Conservation (phyloP, 192 early-diverging fungal species). For the Cetraspora pellucida region DNA sequence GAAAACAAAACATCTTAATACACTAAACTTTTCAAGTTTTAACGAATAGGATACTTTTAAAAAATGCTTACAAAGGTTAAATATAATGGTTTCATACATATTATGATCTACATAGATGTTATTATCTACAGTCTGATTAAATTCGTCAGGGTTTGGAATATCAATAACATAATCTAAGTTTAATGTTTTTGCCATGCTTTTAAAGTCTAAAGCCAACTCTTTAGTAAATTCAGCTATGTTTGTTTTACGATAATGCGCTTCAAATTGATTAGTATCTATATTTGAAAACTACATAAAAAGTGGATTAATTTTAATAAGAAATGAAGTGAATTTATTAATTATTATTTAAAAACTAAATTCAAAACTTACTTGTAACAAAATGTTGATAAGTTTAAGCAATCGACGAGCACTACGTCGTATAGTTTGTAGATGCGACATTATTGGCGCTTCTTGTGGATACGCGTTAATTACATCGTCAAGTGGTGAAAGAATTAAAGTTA, state of each 20-base stretch:
- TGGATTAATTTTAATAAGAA: background rate
- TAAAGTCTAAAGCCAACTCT: conserved; percentile 58
- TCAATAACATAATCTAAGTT: conserved; percentile 46
- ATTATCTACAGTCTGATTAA: background rate
- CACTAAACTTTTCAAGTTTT: background rate
- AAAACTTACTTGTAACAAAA: conserved; percentile 51
- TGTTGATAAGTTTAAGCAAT: too few relatives aligned
- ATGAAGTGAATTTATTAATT: too few relatives aligned
- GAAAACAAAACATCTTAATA: too few relatives aligned
- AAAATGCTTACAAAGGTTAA: conserved; percentile 28
- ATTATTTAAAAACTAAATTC: too few relatives aligned
- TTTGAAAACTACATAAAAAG: conserved; percentile 5
- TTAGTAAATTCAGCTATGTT: too few relatives aligned
- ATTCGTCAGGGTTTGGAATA: conserved; percentile 18
- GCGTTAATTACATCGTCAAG: too few relatives aligned
- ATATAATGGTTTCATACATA: too few relatives aligned
- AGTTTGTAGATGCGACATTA: too few relatives aligned
- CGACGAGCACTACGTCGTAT: too few relatives aligned
- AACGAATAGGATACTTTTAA: background rate
- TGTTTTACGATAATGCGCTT: conserved; percentile 53
- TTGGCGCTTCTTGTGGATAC: too few relatives aligned
- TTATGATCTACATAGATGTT: conserved; percentile 10
- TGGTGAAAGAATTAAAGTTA: too few relatives aligned
- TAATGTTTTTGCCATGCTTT: conserved; percentile 36
- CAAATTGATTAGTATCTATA: background rate